These are phyloP conservation scores for Hura crepitans DNA, from an alignment of 441 rosid species.

Conservation along the genomic window DNA sequence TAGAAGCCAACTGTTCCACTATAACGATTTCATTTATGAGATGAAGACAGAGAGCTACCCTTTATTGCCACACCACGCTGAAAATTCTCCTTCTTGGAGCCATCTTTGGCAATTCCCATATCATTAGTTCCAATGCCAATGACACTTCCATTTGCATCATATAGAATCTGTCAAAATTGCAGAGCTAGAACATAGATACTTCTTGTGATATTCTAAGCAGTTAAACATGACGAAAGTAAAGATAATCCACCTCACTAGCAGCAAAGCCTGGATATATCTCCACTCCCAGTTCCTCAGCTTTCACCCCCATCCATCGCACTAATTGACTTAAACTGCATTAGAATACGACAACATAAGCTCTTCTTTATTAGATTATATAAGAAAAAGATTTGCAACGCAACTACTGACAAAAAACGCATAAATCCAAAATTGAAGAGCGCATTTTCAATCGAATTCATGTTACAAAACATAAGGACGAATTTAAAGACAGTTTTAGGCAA, in stretches of 20 bases:
- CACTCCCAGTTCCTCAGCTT: slow-evolving; percentile 93
- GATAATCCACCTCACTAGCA: slow-evolving; percentile 68
- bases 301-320: slow-evolving; percentile 80
- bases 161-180: slow-evolving; percentile 53
- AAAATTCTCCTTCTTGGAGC: slow-evolving; percentile 76
- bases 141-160: slow-evolving; percentile 57
- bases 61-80: slow-evolving; percentile 77
- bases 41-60: slow-evolving; percentile 41
- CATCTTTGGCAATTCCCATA: slow-evolving; percentile 94
- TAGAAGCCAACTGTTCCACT: not conserved
- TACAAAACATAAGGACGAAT: not conserved
- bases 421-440: not conserved
- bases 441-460: too few species aligned
- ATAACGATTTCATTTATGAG: not conserved
- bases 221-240: slow-evolving; percentile 9
- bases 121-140: slow-evolving; percentile 86
- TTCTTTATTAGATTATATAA: too few species aligned
- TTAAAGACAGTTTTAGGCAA: not conserved
- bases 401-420: not conserved
- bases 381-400: slow-evolving; percentile 17
- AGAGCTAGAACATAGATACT: slow-evolving; percentile 21
- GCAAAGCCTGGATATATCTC: slow-evolving; percentile 98
- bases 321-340: slow-evolving; percentile 76
- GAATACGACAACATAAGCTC: too few species aligned
- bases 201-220: slow-evolving; percentile 6